These are phyloP conservation scores for Ogataea nonfermentans DNA, from an alignment of 805 yeast species.

Conservation along the genomic window DNA sequence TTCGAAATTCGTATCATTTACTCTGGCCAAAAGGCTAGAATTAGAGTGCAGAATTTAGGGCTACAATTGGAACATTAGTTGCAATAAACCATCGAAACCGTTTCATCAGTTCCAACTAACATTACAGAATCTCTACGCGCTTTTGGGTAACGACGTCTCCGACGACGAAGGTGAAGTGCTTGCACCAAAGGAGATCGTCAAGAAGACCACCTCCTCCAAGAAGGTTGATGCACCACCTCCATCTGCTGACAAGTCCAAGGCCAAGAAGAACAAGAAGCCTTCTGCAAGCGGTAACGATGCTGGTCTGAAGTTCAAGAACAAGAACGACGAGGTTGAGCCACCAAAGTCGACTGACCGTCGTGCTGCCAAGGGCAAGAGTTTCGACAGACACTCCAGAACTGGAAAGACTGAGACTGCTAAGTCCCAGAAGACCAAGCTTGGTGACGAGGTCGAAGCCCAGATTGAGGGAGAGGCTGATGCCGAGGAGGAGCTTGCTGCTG, in stretches of 20 bases:
- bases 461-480: slow-evolving; percentile 56
- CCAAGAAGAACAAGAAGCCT: slow-evolving; percentile 66
- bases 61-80: not conserved
- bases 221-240: slow-evolving; percentile 82
- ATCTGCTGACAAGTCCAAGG: slow-evolving; percentile 75
- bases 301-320: slow-evolving; percentile 69
- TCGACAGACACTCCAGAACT: slow-evolving; percentile 85
- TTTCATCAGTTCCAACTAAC: slow-evolving; percentile 1
- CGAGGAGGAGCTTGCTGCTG: slow-evolving; percentile 43
- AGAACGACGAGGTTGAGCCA: slow-evolving; percentile 63
- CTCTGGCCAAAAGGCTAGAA: no score
- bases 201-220: slow-evolving; percentile 80
- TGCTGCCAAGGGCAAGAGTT: slow-evolving; percentile 50
- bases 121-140: slow-evolving; percentile 70
- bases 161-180: slow-evolving; percentile 60
- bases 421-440: slow-evolving; percentile 86
- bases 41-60: not conserved
- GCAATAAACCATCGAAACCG: no score
- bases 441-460: slow-evolving; percentile 62
- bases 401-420: slow-evolving; percentile 83
- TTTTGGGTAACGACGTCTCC: slow-evolving; percentile 87
- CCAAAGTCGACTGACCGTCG: slow-evolving; percentile 47
- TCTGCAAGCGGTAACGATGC: slow-evolving; percentile 87
- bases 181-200: slow-evolving; percentile 72
- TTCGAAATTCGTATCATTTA: not conserved